Conservation (phyloP, 805 yeast genomes). For the Lachancea kluyveri region DNA sequence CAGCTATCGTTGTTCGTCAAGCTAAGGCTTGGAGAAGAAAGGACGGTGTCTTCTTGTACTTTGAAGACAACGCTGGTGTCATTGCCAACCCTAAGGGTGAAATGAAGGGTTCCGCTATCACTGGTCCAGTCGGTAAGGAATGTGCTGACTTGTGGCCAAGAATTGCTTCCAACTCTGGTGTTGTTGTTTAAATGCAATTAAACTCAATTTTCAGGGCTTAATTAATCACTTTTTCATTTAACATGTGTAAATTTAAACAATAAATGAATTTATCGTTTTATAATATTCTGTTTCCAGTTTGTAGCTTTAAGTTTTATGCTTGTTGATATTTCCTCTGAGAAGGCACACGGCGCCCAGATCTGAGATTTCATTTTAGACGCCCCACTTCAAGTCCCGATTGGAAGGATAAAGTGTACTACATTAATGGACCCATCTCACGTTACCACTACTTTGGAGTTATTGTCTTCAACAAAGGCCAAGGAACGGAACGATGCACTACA, state of each 20-base stretch:
- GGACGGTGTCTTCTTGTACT: conserved; percentile 99
- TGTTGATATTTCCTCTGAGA: too few relatives aligned
- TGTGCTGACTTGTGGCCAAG: conserved; percentile 99
- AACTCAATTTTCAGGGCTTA: conserved; percentile 2
- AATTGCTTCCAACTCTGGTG: conserved; percentile 99
- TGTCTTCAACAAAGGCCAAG: conserved; percentile 46
- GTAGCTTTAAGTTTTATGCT: too few relatives aligned
- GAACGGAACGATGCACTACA: conserved; percentile 49
- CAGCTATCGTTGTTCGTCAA: conserved; percentile 99
- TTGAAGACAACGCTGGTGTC: conserved; percentile 99
- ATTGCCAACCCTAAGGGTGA: conserved; percentile 99
- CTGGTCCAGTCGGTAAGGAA: conserved; percentile 99
- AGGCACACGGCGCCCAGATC: too few relatives aligned
- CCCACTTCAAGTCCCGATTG: neutral
- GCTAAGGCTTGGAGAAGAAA: conserved; percentile 99
- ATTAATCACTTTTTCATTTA: conserved; percentile 3
- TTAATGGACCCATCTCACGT: conserved; percentile 8
- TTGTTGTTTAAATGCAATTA: conserved; percentile 73
- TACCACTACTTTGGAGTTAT: conserved; percentile 8
- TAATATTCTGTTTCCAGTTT: neutral
- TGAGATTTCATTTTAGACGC: neutral
- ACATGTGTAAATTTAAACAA: conserved; percentile 9
- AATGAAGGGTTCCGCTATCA: conserved; percentile 99
- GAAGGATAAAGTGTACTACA: conserved; percentile 5
- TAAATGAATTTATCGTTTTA: conserved; percentile 3